Base-by-base conservation (phyloP, 2,329 filamentous ascomycete species). In the Chrysosporium queenslandicum region DNA sequence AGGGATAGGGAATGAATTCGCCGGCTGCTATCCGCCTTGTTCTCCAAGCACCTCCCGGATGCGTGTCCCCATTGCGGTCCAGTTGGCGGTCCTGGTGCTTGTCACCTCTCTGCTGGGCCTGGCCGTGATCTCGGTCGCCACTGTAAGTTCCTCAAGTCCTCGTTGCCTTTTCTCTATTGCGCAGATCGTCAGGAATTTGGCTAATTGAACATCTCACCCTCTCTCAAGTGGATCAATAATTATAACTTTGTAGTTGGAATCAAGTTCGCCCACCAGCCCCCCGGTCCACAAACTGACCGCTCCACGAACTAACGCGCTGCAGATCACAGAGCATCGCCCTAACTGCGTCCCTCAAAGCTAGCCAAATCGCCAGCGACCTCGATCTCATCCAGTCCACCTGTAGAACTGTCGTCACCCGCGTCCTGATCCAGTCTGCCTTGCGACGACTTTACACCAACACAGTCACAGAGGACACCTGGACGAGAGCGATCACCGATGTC, bases 281-380 rank as follows among this genome's bases (percentile, higher is more conserved):
- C 43, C 41, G 8, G 41, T 27, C 16, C 29, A 4, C 14, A 14
- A 34, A 16, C 12, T 16, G 3, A 7, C 27, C n/a, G 30, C n/a
- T n/a, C 16, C 6, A 37, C 30, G 11, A 8, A 20, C 27, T 46
- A 21, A 20, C 45, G 5, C 2, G 4, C 27, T 18, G 30, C 34
- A 48, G 46, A 20, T 37, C 30, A 3, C 30, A 39, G 20, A 48
- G 46, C 37, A 50, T 50, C 8, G 9, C 47, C 16, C 75, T 95
- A 56, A 87, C 87, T 1, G 90, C 90, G 5, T 89, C 86, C 2
- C 81, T 95, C 64, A 95, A 95, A 68, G 85, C 89, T 18, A 82
- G 86, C 27, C 85, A 91, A 64, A 77, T 96, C 57, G 76, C 85
- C 4, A 84, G 87, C 49, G 86, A 88, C 64, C 78, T 96, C 52